A percentile compares a stretch with the other conserved stretches of the same genome.
Conservation (phyloP, 495 filamentous ascomycete genomes). For the Penicillium nucicola region DNA sequence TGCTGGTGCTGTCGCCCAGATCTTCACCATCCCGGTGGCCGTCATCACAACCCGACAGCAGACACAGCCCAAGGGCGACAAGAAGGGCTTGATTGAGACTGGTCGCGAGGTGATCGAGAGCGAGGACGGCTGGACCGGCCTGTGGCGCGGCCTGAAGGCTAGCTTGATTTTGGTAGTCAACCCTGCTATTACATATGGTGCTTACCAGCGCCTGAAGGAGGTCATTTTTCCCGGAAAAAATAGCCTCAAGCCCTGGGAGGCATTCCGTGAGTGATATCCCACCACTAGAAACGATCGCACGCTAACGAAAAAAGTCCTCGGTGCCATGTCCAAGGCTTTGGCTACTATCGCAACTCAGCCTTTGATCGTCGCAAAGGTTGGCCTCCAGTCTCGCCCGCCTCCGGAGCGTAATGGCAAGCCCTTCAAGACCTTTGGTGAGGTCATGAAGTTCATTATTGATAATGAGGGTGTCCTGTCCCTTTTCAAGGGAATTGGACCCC, state of each 20-base stretch:
- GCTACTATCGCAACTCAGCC: conserved; percentile 94
- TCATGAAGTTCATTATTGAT: conserved; percentile 88
- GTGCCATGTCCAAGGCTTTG: conserved; percentile 87
- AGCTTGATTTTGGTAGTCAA: conserved; percentile 96
- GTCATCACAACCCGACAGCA: conserved; percentile 96
- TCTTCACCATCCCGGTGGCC: conserved; percentile 94
- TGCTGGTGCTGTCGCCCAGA: conserved; percentile 86
- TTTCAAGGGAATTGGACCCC: conserved; percentile 96
- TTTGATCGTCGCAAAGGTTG: conserved; percentile 96
- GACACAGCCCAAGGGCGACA: conserved; percentile 78
- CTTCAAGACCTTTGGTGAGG: conserved; percentile 92
- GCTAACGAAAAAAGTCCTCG: conserved; percentile 61
- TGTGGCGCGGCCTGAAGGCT: conserved; percentile 95
- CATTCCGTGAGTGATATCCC: conserved; percentile 68
- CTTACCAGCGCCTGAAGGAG: conserved; percentile 87
- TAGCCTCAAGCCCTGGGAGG: conserved; percentile 79
- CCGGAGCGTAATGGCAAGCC: conserved; percentile 81
- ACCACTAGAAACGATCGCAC: neutral
- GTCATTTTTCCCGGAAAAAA: conserved; percentile 72
- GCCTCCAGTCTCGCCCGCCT: conserved; percentile 88
- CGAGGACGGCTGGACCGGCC: conserved; percentile 83
- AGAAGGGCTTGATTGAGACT: conserved; percentile 85
- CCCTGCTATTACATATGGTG: conserved; percentile 96
- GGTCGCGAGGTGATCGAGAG: conserved; percentile 82
- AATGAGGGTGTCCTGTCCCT: conserved; percentile 79